phyloP scores from a whole-genome alignment of 176 grass and related monocot species.

The Themeda triandra region DNA sequence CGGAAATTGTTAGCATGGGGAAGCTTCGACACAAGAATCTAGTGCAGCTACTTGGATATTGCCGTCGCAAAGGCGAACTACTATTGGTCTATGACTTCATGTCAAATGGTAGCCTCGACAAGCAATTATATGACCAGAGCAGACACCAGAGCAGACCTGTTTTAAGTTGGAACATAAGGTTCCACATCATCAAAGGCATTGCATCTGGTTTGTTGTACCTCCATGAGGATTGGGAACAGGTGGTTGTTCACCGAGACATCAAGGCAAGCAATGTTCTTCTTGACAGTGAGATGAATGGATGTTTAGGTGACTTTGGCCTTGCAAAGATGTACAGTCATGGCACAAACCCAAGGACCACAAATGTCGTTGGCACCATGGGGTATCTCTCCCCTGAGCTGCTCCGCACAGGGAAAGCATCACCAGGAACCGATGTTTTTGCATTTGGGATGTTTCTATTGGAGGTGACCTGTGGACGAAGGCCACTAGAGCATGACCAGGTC shows the following conservation, averaged over 20 bases:
- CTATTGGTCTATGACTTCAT: slow-evolving; percentile 54
- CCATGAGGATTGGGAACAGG: slow-evolving; percentile 51
- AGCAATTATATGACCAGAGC: slow-evolving; percentile 17
- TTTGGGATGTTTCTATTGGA: slow-evolving; percentile 45
- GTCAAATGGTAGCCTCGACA: slow-evolving; percentile 52
- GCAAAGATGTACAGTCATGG: slow-evolving; percentile 48
- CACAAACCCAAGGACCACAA: slow-evolving; percentile 36
- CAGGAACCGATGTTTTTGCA: slow-evolving; percentile 41
- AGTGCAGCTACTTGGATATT: slow-evolving; percentile 51
- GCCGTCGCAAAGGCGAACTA: slow-evolving; percentile 43
- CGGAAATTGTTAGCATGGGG: slow-evolving; percentile 48
- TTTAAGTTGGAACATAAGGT: slow-evolving; percentile 33
- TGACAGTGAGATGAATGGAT: slow-evolving; percentile 35
- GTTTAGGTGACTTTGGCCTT: slow-evolving; percentile 46
- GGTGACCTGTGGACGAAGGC: slow-evolving; percentile 41
- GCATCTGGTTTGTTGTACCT: slow-evolving; percentile 49
- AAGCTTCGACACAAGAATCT: slow-evolving; percentile 44
- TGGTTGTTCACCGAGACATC: slow-evolving; percentile 50
- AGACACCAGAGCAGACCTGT: slow-evolving; percentile 16
- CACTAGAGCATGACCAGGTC: slow-evolving; percentile 26
- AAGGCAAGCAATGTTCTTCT: slow-evolving; percentile 57
- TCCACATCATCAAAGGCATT: slow-evolving; percentile 45
- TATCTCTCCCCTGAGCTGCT: slow-evolving; percentile 55
- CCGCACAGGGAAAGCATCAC: slow-evolving; percentile 41
- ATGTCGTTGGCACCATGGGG: slow-evolving; percentile 45